Evolutionary conservation across 2,329 filamentous ascomycete species (phyloP).

Genomic region (Cercospora zeina): DNA sequence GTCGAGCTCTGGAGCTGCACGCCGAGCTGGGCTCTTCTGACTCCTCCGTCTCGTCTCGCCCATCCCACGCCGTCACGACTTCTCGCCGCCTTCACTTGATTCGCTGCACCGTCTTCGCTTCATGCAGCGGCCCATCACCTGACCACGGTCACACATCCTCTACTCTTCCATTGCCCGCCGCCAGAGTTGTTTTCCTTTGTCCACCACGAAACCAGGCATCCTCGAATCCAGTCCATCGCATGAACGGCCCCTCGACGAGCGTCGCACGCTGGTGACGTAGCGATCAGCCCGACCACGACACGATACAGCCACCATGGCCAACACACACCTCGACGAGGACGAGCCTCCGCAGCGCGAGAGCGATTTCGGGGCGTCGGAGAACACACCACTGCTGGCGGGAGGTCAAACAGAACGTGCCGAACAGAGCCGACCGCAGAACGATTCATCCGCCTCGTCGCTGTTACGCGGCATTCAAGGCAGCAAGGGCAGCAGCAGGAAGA

Average conservation of each 20-base stretch:
- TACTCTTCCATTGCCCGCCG: not conserved
- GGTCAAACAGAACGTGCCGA: conserved; percentile 20
- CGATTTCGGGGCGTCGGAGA: conserved; percentile 24
- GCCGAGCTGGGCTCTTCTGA: not conserved
- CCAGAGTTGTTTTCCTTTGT: conserved; percentile 6
- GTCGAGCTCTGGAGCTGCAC: not conserved
- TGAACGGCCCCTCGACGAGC: not conserved
- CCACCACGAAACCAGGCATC: not conserved
- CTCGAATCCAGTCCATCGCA: not conserved
- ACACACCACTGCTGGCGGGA: conserved; percentile 21
- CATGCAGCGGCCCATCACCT: conserved; percentile 9
- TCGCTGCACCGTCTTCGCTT: not conserved
- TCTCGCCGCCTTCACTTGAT: conserved; percentile 11
- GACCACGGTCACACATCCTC: conserved; percentile 1
- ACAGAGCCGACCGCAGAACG: conserved; percentile 31
- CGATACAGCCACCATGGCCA: not conserved
- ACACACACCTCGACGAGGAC: conserved; percentile 17
- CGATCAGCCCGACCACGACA: conserved; percentile 1
- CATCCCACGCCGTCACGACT: not conserved
- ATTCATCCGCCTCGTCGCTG: conserved; percentile 27
- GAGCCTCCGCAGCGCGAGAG: conserved; percentile 14
- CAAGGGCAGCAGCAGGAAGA: conserved; percentile 34
- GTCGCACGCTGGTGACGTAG: conserved; percentile 19
- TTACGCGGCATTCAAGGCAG: conserved; percentile 34
- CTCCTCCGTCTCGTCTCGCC: not conserved